A percentile compares a stretch with the other conserved stretches of the same genome.
Evolutionary conservation across 139 green algal species (phyloP).

Genomic region (Closterium sp.): DNA sequence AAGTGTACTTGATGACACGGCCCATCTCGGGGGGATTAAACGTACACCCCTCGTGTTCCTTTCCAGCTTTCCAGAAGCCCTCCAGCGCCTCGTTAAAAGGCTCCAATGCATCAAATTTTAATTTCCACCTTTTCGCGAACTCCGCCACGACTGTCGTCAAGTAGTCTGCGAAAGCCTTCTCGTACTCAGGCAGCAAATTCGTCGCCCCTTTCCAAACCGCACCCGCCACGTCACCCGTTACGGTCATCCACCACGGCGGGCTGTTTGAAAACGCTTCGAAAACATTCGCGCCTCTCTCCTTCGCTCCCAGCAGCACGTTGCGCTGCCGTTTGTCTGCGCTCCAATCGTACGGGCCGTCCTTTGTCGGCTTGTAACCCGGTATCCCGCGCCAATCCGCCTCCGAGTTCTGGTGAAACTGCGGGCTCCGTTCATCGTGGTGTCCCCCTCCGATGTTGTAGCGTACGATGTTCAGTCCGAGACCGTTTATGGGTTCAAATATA

Average conservation of each 20-base stretch:
- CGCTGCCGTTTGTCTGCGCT: slow-evolving; percentile 32
- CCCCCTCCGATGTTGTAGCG: slow-evolving; percentile 50
- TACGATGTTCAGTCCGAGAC: slow-evolving; percentile 47
- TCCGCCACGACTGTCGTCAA: slow-evolving; percentile 34
- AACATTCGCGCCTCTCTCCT: slow-evolving; percentile 20
- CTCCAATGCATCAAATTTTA: slow-evolving; percentile 38
- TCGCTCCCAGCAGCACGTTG: slow-evolving; percentile 36
- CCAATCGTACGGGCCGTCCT: slow-evolving; percentile 31
- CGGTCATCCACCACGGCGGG: slow-evolving; percentile 53
- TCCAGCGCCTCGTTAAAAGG: slow-evolving; percentile 54
- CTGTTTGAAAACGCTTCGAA: slow-evolving; percentile 55
- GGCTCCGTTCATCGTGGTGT: background rate
- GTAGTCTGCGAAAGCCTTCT: slow-evolving; percentile 48
- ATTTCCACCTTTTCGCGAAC: slow-evolving; percentile 17
- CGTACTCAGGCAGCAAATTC: slow-evolving; percentile 41
- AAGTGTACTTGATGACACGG: slow-evolving; percentile 22
- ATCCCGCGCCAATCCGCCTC: background rate
- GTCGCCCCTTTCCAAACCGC: background rate
- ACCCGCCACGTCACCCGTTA: slow-evolving; percentile 31
- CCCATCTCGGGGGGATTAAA: background rate
- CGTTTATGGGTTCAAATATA: slow-evolving; percentile 39
- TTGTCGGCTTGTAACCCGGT: slow-evolving; percentile 21
- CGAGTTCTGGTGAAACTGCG: background rate
- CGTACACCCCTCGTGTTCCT: slow-evolving; percentile 52
- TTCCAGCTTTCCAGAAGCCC: slow-evolving; percentile 31